Evolutionary conservation across 805 yeast species (phyloP), one percentile per base, ranked within the genome.

Genomic region (Wickerhamiella brachini): DNA sequence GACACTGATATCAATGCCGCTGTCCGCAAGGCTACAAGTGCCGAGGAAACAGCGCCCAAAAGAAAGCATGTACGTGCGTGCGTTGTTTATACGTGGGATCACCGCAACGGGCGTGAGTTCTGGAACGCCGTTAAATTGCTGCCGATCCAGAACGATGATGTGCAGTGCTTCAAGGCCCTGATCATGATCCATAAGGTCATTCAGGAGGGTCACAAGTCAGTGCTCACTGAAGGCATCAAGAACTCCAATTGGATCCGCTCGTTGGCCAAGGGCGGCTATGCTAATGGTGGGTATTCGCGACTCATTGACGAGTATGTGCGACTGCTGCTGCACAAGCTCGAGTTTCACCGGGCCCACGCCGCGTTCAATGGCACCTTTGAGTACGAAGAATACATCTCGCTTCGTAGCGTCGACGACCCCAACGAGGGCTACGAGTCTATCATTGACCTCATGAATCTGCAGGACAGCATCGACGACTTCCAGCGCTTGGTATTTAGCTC

Each of bases 121-220:
- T 90, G 96, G 90, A 80, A 84, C 59, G 80, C 82, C 1, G 71
- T 90, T 55, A 86, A 85, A 65, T 67, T 83, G 49, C 79, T 81
- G 55, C 95, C 97, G 1, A 70, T 89, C 52, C 88, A 82, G 56
- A 75, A 77, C 51, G 90, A 85, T 60, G 95, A 87, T 57, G 76
- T 89, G 17, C 95, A 85, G 66, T 67, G 85, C 54, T 89, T 88
- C 71, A 90, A 90, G 64, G 81, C 94, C 15, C 71, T 93, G 62
- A 84, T 89, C 50, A 75, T 85, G 56, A 75, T 88, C 47, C 97
- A 90, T 62, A 89, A 90, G 61, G 90, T 93, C 5, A 69, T 90
- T n/a, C 97, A 93, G 65, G 98, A 90, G 67, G 98, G 98, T n/a
- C 97, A 90, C 65, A 87, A 87, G 13, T 76, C 85, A 24, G 80